Evolutionary conservation across 192 early-diverging fungal species (phyloP), one percentile per base, ranked within the genome.

Genomic region (Powellomyces hirtus): DNA sequence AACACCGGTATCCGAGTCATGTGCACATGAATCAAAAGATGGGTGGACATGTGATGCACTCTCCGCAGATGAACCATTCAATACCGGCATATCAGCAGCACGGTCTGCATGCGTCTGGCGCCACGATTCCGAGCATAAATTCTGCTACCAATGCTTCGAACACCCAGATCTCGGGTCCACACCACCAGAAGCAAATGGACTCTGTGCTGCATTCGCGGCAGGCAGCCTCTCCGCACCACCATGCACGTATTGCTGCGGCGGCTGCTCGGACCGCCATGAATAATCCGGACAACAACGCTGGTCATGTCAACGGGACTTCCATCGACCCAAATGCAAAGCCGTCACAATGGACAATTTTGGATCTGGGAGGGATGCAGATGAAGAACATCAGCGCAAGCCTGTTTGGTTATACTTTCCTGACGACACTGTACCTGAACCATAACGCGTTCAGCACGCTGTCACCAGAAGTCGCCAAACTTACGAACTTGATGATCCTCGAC

Each of bases 331-430:
- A 58, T 77, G 84, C 59, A 84, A 84, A 71, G 79, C 45, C 72
- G 16, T 85, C 86, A 24, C 78, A 84, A 50, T 98, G 96, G 96
- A 89, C 89, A 0, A 84, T 86, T 11, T 75, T 98, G 26, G 97
- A 98, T 73, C 73, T 98, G 59, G 94, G 94, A n/a, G 95, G 97
- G 30, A 96, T 98, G 94, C 88, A 81, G 4, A 85, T 98, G 29
- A 89, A 91, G 56, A 93, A 89, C 57, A 76, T 98, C 1, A 84
- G 87, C 20, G 66, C 77, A 34, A 81, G 85, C 38, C 71, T 97
- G 51, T 97, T 96, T 75, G 75, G 75, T 3, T 98, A 94, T 75
- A 56, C 64, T 1, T 97, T 97, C 75, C 79, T 98, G 46, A 97
- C 94, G 26, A 89, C 86, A 31, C 85, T 98, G 10, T 98, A 96